phyloP scores from a whole-genome alignment of 2,329 filamentous ascomycete species.

The Elsinoe arachidis region DNA sequence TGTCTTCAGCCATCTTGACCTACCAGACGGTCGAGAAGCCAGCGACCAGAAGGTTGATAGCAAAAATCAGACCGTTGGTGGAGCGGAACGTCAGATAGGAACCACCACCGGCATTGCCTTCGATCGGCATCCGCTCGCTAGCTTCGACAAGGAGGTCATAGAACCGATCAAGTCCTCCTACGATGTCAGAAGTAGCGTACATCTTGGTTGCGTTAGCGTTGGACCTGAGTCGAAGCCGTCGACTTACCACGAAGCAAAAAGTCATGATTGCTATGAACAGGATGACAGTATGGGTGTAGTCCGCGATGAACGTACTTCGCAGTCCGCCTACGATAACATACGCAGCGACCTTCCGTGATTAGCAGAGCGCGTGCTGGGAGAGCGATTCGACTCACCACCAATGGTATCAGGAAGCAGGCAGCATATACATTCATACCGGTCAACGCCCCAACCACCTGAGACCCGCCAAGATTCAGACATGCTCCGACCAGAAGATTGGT shows the following conservation, averaged over 20 bases:
- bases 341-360: constrained; percentile 15
- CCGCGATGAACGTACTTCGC: constrained; percentile 30
- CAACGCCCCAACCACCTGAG: constrained; percentile 36
- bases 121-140: constrained; percentile 23
- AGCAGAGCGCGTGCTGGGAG: background rate
- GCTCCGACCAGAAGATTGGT: constrained; percentile 38
- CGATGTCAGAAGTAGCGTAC: constrained; percentile 26
- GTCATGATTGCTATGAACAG: constrained; percentile 32
- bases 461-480: constrained; percentile 38
- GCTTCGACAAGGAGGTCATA: constrained; percentile 28
- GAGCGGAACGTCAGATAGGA: constrained; percentile 32
- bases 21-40: constrained; percentile 28
- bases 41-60: constrained; percentile 25
- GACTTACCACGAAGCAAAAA: constrained; percentile 10
- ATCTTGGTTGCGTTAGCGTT: constrained; percentile 20
- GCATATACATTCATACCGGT: constrained; percentile 40
- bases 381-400: constrained; percentile 24
- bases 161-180: constrained; percentile 28
- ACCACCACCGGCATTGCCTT: constrained; percentile 26
- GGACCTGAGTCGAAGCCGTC: background rate
- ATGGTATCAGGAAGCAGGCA: constrained; percentile 36
- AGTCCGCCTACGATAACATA: constrained; percentile 26
- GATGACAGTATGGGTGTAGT: constrained; percentile 29
- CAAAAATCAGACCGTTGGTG: constrained; percentile 37
- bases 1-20: too few species aligned